phyloP scores from a whole-genome alignment of 2,329 filamentous ascomycete species.

The Neodidymelliopsis sp. region DNA sequence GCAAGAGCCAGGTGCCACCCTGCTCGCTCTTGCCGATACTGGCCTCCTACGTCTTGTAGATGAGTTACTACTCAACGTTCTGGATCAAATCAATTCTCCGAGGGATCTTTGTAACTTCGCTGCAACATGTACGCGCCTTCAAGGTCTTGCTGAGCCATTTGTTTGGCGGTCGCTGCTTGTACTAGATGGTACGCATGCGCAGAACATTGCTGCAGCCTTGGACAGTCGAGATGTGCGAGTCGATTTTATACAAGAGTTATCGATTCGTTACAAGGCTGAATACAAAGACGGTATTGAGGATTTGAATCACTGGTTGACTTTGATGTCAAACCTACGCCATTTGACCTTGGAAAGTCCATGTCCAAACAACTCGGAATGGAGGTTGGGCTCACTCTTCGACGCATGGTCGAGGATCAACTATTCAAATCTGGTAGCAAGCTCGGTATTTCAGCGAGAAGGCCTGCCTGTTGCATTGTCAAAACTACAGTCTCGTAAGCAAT shows the following conservation, averaged over 20 bases:
- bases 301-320: conserved; percentile 35
- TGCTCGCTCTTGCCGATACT: conserved; percentile 22
- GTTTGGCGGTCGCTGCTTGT: conserved; percentile 44
- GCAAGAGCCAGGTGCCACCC: conserved; percentile 23
- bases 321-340: conserved; percentile 40
- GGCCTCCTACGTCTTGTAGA: conserved; percentile 41
- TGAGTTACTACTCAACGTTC: conserved; percentile 45
- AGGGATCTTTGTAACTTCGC: conserved; percentile 39
- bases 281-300: conserved; percentile 39
- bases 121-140: conserved; percentile 40
- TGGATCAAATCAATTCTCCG: conserved; percentile 40
- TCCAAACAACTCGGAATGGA: conserved; percentile 47
- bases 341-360: conserved; percentile 46
- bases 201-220: conserved; percentile 31
- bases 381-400: conserved; percentile 29
- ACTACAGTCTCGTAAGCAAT: conserved; percentile 42
- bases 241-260: conserved; percentile 38
- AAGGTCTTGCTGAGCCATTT: conserved; percentile 43
- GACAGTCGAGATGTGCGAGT: conserved; percentile 33
- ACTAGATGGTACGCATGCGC: conserved; percentile 36
- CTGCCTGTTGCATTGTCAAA: conserved; percentile 29
- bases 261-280: conserved; percentile 37
- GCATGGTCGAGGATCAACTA: conserved; percentile 43
- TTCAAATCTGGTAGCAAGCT: conserved; percentile 36
- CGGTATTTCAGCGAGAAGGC: conserved; percentile 30